phyloP scores from a whole-genome alignment of 148 eudicot species.

The Rhododendron henanense region DNA sequence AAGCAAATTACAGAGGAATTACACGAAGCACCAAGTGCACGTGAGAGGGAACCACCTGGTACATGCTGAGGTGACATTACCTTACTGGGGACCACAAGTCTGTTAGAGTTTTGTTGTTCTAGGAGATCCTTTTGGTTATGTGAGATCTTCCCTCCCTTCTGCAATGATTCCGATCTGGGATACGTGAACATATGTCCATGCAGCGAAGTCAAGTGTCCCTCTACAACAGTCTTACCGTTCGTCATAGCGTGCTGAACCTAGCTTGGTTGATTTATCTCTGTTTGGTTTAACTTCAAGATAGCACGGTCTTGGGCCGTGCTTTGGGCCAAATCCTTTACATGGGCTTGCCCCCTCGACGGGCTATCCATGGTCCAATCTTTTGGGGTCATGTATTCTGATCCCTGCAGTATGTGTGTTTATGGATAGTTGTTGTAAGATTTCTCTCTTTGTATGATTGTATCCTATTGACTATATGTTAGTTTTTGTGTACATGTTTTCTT shows the following conservation, averaged over 20 bases:
- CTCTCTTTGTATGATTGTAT: background rate
- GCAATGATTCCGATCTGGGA: background rate
- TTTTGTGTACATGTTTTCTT: background rate
- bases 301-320: background rate
- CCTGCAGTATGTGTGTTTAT: background rate
- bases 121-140: background rate
- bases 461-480: background rate
- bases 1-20: background rate
- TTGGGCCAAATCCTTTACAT: background rate
- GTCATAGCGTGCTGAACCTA: background rate
- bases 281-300: background rate
- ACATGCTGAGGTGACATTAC: background rate
- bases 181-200: background rate
- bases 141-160: background rate
- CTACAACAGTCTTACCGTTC: background rate
- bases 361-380: background rate
- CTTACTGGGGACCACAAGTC: background rate
- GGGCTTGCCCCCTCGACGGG: background rate
- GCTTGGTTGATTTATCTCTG: background rate
- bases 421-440: background rate
- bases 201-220: background rate
- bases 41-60: background rate
- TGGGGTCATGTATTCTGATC: background rate
- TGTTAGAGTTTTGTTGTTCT: background rate
- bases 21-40: background rate